These are phyloP conservation scores for Russula sp. DNA, from an alignment of 768 basidiomycete species.

Conservation along the genomic window DNA sequence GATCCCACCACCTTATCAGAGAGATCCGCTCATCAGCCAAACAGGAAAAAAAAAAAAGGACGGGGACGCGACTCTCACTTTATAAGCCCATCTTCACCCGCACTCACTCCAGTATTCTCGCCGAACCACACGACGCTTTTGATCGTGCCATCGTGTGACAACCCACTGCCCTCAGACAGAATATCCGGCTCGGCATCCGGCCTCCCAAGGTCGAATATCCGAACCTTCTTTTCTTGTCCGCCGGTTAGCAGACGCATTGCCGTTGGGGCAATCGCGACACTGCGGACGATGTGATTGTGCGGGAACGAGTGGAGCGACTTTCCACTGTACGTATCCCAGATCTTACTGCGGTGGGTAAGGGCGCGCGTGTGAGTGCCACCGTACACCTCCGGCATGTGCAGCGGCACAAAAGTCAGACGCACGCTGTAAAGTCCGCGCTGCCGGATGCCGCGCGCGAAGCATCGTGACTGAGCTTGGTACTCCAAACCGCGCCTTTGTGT, in stretches of 20 bases:
- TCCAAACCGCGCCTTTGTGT: slow-evolving; percentile 96
- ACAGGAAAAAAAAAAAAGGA: not conserved
- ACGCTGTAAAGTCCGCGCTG: slow-evolving; percentile 98
- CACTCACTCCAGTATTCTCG: slow-evolving; percentile 80
- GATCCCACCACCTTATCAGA: slow-evolving; percentile 87
- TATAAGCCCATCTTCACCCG: slow-evolving; percentile 87
- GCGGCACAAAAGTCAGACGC: slow-evolving; percentile 31
- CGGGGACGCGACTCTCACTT: slow-evolving; percentile 48
- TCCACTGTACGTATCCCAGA: slow-evolving; percentile 94
- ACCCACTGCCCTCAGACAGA: slow-evolving; percentile 50
- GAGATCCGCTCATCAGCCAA: slow-evolving; percentile 5
- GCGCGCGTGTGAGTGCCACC: not conserved
- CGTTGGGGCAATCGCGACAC: slow-evolving; percentile 77
- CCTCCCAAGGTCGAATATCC: slow-evolving; percentile 84
- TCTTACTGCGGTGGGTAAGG: slow-evolving; percentile 53
- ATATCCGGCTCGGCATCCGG: slow-evolving; percentile 87
- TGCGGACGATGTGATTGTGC: slow-evolving; percentile 97
- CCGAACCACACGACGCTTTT: slow-evolving; percentile 94
- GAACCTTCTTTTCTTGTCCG: slow-evolving; percentile 95
- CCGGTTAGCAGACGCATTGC: slow-evolving; percentile 74
- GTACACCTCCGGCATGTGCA: slow-evolving; percentile 19
- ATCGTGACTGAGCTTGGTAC: slow-evolving; percentile 85
- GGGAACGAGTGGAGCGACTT: slow-evolving; percentile 89
- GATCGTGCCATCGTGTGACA: slow-evolving; percentile 83
- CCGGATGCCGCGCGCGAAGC: slow-evolving; percentile 84